A percentile compares a stretch with the other conserved stretches of the same genome.
These are phyloP conservation scores for Coriolopsis trogii DNA, from an alignment of 1,284 basidiomycete genomes.

Conservation along the genomic window DNA sequence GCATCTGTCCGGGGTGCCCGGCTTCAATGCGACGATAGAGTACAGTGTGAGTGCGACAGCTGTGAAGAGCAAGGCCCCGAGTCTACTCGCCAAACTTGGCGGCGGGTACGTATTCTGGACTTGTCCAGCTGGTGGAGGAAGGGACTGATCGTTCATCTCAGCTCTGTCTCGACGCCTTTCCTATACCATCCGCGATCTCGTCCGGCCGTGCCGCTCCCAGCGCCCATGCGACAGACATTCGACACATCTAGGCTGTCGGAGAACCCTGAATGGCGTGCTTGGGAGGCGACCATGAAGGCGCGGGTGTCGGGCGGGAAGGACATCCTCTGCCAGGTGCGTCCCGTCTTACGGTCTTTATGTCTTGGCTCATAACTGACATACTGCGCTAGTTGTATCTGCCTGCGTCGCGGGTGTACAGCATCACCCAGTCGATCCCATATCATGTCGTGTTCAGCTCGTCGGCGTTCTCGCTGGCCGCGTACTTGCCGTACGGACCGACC, in stretches of 20 bases:
- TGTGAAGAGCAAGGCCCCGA: constrained; percentile 27
- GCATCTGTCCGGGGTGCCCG: constrained; percentile 68
- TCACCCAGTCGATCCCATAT: constrained; percentile 65
- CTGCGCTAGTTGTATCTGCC: constrained; percentile 54
- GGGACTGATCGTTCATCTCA: constrained; percentile 5
- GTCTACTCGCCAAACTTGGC: constrained; percentile 29
- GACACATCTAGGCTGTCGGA: constrained; percentile 41
- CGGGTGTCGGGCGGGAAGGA: constrained; percentile 44
- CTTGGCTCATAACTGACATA: background rate
- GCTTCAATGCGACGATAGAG: constrained; percentile 47
- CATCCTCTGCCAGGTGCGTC: constrained; percentile 45
- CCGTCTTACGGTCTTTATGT: background rate
- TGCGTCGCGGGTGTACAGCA: constrained; percentile 56
- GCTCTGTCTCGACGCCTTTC: constrained; percentile 61
- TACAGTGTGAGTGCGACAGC: constrained; percentile 32
- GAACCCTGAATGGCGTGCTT: constrained; percentile 53
- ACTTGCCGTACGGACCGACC: constrained; percentile 59
- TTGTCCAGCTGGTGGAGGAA: too few relatives aligned
- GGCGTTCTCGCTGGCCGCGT: constrained; percentile 56
- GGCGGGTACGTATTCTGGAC: constrained; percentile 21
- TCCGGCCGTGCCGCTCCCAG: constrained; percentile 56
- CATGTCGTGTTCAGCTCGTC: constrained; percentile 61
- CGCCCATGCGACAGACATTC: constrained; percentile 38
- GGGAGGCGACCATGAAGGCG: constrained; percentile 47
- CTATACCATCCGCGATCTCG: constrained; percentile 68